Percentiles rank a stretch among this genome's conserved stretches.
These are phyloP conservation scores for Angomonas deanei DNA, from an alignment of 208 protist species.

Conservation along the genomic window DNA sequence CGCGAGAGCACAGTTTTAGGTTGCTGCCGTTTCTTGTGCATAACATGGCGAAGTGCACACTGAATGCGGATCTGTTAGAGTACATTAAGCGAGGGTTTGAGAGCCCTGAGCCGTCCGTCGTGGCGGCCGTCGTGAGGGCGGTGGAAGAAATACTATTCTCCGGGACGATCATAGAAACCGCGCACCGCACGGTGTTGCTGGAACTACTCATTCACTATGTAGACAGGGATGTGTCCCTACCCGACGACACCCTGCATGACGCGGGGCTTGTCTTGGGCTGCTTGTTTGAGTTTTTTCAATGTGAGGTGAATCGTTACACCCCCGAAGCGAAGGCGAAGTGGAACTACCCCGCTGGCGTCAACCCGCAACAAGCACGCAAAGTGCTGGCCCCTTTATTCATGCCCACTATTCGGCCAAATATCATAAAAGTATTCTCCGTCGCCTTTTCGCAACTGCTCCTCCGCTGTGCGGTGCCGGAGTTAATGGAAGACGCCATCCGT, in stretches of 20 bases:
- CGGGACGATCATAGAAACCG: conserved; percentile 27
- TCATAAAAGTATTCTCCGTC: conserved; percentile 32
- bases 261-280: not conserved
- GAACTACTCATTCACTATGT: conserved; percentile 18
- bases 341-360: conserved; percentile 42
- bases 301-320: not conserved
- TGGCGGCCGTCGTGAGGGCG: conserved; percentile 23
- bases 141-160: conserved; percentile 23
- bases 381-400: conserved; percentile 40
- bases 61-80: conserved; percentile 25
- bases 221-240: conserved; percentile 35
- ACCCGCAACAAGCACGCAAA: conserved; percentile 31
- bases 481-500: conserved; percentile 38
- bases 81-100: conserved; percentile 26
- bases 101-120: conserved; percentile 19
- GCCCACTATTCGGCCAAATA: conserved; percentile 29
- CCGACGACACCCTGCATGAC: not conserved
- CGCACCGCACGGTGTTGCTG: conserved; percentile 5
- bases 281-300: not conserved
- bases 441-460: conserved; percentile 44
- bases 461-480: conserved; percentile 21
- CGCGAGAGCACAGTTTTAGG: conserved; percentile 32
- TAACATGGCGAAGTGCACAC: conserved; percentile 12
- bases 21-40: conserved; percentile 24
- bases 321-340: conserved; percentile 8